Evolutionary conservation across 345 rosid genomes (phyloP), one percentile per base, ranked within the genome.

Genomic region (Abelmoschus esculentus): DNA sequence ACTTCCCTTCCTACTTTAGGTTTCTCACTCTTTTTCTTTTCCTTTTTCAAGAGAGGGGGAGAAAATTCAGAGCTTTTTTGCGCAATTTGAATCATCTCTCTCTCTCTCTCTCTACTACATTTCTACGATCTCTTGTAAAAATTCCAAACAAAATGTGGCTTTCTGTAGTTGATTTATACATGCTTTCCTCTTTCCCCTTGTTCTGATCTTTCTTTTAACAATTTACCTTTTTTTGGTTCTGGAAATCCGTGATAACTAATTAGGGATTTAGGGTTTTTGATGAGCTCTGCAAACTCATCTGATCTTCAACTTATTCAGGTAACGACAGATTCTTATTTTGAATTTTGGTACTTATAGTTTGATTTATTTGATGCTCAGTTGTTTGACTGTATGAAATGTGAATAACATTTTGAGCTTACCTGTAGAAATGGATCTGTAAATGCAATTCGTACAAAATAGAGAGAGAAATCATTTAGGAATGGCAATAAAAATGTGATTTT

Each of bases 101-200:
- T 38, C 46, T 42, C 46, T 42, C 11, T 42, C 46, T 2, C 42
- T 46, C 32, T 26, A 13, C 22, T 15, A 7, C 46, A 34, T 34
- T 66, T 17, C 50, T 34, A 15, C 0, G 4, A 11, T 29, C 40
- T 44, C 34, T 29, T 13, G 15, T 65, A 46, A 46, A 46, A 26
- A 26, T 65, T 26, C 38, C 69, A 14, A 26, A 46, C 4, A 9
- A 47, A 49, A 66, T 66, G 57, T 66, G 70, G 57, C 57, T 66
- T 66, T 66, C 70, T 47, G 70, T 13, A 49, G 26, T 47, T 66
- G 70, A 66, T 66, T 66, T 66, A 29, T 66, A 28, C 70, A 66
- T 47, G 0, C 2, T 47, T 66, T 28, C 57, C 40, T 28, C 57
- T 22, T 49, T 34, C 15, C 9, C 70, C 4, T 3, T 3, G 3